Evolutionary conservation across 345 rosid species (phyloP).

Genomic region (Chamaenerion angustifolium): DNA sequence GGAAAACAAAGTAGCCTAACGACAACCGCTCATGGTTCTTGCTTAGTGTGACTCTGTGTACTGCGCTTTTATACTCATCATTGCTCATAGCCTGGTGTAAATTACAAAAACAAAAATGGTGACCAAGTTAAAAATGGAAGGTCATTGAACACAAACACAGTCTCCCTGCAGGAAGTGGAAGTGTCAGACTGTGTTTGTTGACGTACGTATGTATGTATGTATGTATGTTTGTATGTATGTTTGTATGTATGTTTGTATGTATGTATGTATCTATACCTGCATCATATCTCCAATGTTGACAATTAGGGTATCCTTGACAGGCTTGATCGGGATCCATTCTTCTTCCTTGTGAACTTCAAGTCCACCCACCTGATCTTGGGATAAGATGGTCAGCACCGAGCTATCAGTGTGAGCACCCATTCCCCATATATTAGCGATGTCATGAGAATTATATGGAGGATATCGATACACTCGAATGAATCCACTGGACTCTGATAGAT

Average conservation of each 20-base stretch:
- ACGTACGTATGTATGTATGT: too few species aligned
- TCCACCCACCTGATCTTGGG: constrained; percentile 44
- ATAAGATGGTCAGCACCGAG: constrained; percentile 54
- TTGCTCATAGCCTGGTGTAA: constrained; percentile 51
- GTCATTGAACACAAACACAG: too few species aligned
- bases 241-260: too few species aligned
- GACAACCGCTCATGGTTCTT: constrained; percentile 43
- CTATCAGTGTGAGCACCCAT: constrained; percentile 72
- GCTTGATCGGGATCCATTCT: constrained; percentile 40
- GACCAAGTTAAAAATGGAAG: too few species aligned
- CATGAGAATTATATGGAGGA: constrained; percentile 12
- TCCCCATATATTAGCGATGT: constrained; percentile 15
- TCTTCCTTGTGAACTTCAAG: constrained; percentile 52
- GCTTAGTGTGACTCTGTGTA: constrained; percentile 44
- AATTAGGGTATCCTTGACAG: constrained; percentile 31
- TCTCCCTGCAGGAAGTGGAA: too few species aligned
- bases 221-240: too few species aligned
- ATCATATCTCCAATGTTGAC: constrained; percentile 83
- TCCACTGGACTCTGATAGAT: constrained; percentile 44
- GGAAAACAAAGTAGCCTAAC: constrained; percentile 72
- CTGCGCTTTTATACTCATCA: constrained; percentile 46
- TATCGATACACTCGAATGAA: constrained; percentile 51
- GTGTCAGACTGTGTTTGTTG: too few species aligned
- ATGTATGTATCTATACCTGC: too few species aligned
- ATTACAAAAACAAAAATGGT: not conserved